phyloP scores from a whole-genome alignment of 2,329 filamentous ascomycete genomes.

The Xylariaceae sp. region DNA sequence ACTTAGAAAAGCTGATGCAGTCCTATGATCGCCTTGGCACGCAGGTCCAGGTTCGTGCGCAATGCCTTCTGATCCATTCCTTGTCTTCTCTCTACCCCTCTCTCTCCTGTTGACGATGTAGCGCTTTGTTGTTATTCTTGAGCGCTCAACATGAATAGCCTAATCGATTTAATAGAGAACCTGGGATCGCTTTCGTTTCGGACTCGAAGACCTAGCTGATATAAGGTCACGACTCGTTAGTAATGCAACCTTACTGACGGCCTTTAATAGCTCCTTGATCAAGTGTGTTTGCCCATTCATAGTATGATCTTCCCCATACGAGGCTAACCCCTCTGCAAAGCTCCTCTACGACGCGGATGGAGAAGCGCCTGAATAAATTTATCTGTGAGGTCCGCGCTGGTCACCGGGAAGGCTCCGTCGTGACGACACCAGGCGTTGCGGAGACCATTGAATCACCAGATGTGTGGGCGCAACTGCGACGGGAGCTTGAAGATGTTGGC shows the following conservation, averaged over 20 bases:
- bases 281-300: slow-evolving; percentile 29
- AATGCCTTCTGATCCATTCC: too few relatives aligned
- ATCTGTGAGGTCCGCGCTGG: slow-evolving; percentile 36
- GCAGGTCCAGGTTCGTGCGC: slow-evolving; percentile 25
- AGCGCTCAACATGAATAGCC: background rate
- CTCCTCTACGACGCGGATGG: slow-evolving; percentile 35
- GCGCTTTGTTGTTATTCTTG: too few relatives aligned
- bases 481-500: slow-evolving; percentile 37
- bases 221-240: slow-evolving; percentile 34
- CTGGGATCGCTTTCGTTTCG: slow-evolving; percentile 40
- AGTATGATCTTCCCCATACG: background rate
- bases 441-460: slow-evolving; percentile 34
- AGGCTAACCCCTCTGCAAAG: slow-evolving; percentile 25
- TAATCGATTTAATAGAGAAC: slow-evolving; percentile 24
- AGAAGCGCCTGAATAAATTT: slow-evolving; percentile 35
- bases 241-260: slow-evolving; percentile 34
- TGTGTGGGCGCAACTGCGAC: slow-evolving; percentile 34
- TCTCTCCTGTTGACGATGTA: too few relatives aligned
- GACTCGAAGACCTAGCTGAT: slow-evolving; percentile 36
- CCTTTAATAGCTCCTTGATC: slow-evolving; percentile 34
- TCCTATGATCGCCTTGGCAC: slow-evolving; percentile 37
- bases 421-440: slow-evolving; percentile 28
- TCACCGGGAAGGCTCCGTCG: slow-evolving; percentile 35
- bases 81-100: too few relatives aligned
- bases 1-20: slow-evolving; percentile 33